Base-by-base conservation (phyloP, 2,329 filamentous ascomycete species). In the Phialophora chinensis region DNA sequence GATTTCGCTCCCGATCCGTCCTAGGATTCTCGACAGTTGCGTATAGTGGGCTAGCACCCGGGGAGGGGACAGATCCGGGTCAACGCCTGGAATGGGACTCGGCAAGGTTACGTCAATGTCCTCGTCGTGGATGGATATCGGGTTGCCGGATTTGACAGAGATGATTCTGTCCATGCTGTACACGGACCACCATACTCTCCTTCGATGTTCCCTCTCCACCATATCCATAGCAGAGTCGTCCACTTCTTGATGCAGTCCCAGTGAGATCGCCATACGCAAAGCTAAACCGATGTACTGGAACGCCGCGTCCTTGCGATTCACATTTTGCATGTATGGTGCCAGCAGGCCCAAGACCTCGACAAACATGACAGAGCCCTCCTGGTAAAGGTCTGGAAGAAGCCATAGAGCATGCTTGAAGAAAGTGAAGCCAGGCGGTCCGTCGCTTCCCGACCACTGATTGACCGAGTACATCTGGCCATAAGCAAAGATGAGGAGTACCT, bases 401-500 rank as follows among this genome's bases (percentile, higher is more conserved):
- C 81, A 79, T 29, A 86, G 69, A 0, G 84, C 83, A 60, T 82
- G 78, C 23, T 81, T 80, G 72, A 87, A 87, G 67, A 84, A 87
- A 14, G 81, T 79, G 71, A 86, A 86, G 0, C 85, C 85, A 0
- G 85, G 85, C 0, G 85, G 85, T 0, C 84, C 83, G 49, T 83
- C 80, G 70, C 79, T 80, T 54, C 80, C 80, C 0, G 82, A 81
- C 82, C 82, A 85, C 61, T 86, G 83, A 68, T 87, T 87, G 56
- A 87, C 79, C 2, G 83, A 85, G 71, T 87, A 87, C 69, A 86
- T 79, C 67, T 86, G 81, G 0, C 85, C 85, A 69, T 85, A 85
- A 0, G 85, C 84, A 10, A 87, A 76, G 4, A 86, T 81, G 47
- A 86, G 75, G 2, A 87, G 75, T 3, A 85, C 75, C 60, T 87